phyloP scores from a whole-genome alignment of 1,139 yeast genomes.

The Suhomyces taliae region DNA sequence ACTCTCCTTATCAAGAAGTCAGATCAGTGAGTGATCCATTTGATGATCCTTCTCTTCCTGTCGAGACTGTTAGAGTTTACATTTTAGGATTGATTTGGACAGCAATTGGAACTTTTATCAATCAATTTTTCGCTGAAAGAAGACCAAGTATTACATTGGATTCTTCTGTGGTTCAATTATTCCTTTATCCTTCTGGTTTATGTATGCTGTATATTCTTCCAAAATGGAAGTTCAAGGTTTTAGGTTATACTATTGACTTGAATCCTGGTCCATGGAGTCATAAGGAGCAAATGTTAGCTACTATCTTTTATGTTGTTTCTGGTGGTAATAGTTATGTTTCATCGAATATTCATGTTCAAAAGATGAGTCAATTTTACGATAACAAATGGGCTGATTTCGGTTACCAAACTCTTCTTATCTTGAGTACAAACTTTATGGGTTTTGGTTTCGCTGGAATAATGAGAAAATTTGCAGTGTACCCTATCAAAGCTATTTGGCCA shows the following conservation, averaged over 20 bases:
- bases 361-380: constrained; percentile 15
- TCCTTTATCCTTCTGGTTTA: constrained; percentile 58
- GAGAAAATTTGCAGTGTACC: constrained; percentile 20
- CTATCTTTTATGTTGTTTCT: constrained; percentile 21
- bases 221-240: constrained; percentile 17
- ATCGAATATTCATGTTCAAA: constrained; percentile 19
- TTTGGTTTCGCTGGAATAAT: constrained; percentile 24
- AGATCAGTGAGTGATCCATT: constrained; percentile 55
- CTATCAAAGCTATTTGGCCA: constrained; percentile 19
- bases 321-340: constrained; percentile 13
- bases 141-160: constrained; percentile 48
- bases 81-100: constrained; percentile 56
- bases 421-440: constrained; percentile 22
- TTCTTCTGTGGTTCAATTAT: constrained; percentile 55
- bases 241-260: constrained; percentile 18
- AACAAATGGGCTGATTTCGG: constrained; percentile 19
- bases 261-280: constrained; percentile 26
- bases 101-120: constrained; percentile 54
- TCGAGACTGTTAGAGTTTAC: constrained; percentile 60
- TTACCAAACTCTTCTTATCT: constrained; percentile 15
- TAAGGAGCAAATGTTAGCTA: constrained; percentile 25
- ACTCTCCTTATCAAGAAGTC: constrained; percentile 66
- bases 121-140: constrained; percentile 59
- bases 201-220: constrained; percentile 23
- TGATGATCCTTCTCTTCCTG: constrained; percentile 49